Base-by-base conservation (phyloP, 495 filamentous ascomycete genomes). In the Tuber aestivum region DNA sequence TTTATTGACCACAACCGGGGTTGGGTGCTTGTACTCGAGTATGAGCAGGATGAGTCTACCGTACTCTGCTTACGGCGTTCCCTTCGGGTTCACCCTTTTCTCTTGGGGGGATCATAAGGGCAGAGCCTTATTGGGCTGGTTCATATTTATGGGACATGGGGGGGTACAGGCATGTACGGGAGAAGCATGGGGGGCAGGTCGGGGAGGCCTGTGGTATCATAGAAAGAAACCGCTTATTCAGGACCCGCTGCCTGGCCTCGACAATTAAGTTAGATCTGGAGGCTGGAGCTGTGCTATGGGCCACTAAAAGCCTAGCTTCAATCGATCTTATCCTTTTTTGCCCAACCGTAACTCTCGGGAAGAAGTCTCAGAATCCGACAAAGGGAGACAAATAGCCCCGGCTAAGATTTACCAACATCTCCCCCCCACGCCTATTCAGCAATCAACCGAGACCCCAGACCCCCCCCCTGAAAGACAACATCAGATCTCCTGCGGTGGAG, bases 391-490 rank as follows among this genome's bases (percentile, higher is more conserved):
- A 32, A 16, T 27, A 4, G 10, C n/a, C 56, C n/a, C 56, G 56
- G 56, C 56, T 32, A 65, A 56, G 56, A 10, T 65, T 32, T 16
- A 65, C 56, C 27, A 32, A 27, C 56, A 32, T 65, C 27, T n/a
- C 8, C 56, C 27, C 50, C 56, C 56, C 56, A 65, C n/a, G 10
- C 27, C 12, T 65, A 32, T 27, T 65, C n/a, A 65, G n/a, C 27
- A 65, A 18, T 32, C 56, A 18, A n/a, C n/a, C n/a, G n/a, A n/a
- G 56, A 65, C 56, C 56, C 27, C 27, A 32, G n/a, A 65, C n/a
- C n/a, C 50, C 48, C 44, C 45, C 50, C 56, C 27, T 65, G 56
- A 65, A 32, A 65, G 56, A 65, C 56, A 65, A 65, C 56, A 65
- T 32, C 50, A n/a, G 50, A 56, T 56, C n/a, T 56, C n/a, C n/a